A percentile compares a stretch with the other conserved stretches of the same genome.
Conservation (phyloP, 2,329 filamentous ascomycete genomes). For the Nemania bipapillata region DNA sequence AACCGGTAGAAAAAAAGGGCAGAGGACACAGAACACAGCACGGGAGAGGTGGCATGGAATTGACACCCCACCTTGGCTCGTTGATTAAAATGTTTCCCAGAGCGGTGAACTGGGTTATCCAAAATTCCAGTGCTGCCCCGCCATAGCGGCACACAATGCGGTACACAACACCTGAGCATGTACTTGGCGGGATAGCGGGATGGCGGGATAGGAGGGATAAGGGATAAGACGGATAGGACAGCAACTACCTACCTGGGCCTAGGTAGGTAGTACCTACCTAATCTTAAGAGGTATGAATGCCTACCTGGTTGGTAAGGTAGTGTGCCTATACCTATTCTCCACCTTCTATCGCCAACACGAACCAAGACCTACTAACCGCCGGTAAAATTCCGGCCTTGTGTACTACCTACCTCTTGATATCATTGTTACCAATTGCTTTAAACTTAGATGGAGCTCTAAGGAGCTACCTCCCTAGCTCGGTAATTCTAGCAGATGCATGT, state of each 20-base stretch:
- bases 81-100: constrained; percentile 36
- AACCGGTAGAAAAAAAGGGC: too few species aligned
- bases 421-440: neutral
- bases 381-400: constrained; percentile 20
- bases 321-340: too few species aligned
- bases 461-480: neutral
- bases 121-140: constrained; percentile 35
- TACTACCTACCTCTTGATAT: constrained; percentile 5
- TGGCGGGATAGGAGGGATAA: too few species aligned
- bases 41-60: constrained; percentile 37
- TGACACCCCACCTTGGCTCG: constrained; percentile 35
- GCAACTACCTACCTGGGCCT: neutral
- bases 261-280: neutral
- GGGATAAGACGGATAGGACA: too few species aligned
- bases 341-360: neutral
- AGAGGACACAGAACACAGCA: constrained; percentile 25
- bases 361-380: neutral
- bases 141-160: too few species aligned
- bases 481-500: neutral
- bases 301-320: too few species aligned
- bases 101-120: constrained; percentile 35
- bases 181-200: too few species aligned
- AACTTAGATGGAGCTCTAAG: neutral
- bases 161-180: too few species aligned
- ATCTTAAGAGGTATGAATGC: too few species aligned